Percentiles rank a stretch among this genome's conserved stretches.
phyloP scores from a whole-genome alignment of 75 land plant genomes.

The Isoetes taiwanensis region DNA sequence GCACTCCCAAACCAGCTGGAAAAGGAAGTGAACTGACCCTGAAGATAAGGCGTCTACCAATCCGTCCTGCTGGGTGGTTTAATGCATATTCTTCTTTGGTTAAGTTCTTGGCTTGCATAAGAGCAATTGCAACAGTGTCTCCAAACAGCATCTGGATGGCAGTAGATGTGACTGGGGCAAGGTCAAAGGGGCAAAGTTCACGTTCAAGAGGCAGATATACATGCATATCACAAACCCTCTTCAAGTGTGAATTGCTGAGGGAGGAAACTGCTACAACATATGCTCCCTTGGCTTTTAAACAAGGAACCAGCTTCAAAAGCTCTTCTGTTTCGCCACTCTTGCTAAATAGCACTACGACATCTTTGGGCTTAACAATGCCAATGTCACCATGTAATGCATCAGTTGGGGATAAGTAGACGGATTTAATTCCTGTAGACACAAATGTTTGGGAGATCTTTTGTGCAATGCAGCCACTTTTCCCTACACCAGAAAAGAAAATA shows the following conservation, averaged over 20 bases:
- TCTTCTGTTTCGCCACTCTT: slow-evolving; percentile 88
- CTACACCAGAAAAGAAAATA: slow-evolving; percentile 92
- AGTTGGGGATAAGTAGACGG: slow-evolving; percentile 64
- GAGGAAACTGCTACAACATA: slow-evolving; percentile 61
- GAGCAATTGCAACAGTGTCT: slow-evolving; percentile 84
- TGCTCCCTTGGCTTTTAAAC: slow-evolving; percentile 73
- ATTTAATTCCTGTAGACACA: slow-evolving; percentile 69
- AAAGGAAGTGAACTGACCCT: too few relatives aligned
- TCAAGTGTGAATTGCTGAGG: slow-evolving; percentile 24
- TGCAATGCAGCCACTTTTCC: slow-evolving; percentile 94
- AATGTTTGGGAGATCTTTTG: slow-evolving; percentile 87
- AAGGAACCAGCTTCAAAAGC: slow-evolving; percentile 62
- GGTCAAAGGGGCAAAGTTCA: slow-evolving; percentile 89
- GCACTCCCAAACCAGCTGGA: too few relatives aligned
- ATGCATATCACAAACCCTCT: slow-evolving; percentile 55
- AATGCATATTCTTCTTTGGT: slow-evolving; percentile 80
- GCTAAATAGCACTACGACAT: slow-evolving; percentile 61
- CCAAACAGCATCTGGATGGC: slow-evolving; percentile 98
- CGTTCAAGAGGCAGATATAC: slow-evolving; percentile 82
- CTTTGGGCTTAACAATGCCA: slow-evolving; percentile 43
- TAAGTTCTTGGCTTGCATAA: slow-evolving; percentile 81
- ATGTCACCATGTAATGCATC: slow-evolving; percentile 99
- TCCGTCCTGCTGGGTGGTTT: slow-evolving; percentile 93
- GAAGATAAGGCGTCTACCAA: slow-evolving; percentile 88
- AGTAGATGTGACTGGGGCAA: slow-evolving; percentile 93